Percentiles rank a stretch among this genome's conserved stretches.
Conservation (phyloP, 2,329 filamentous ascomycete genomes). For the Fusarium ramigenum region DNA sequence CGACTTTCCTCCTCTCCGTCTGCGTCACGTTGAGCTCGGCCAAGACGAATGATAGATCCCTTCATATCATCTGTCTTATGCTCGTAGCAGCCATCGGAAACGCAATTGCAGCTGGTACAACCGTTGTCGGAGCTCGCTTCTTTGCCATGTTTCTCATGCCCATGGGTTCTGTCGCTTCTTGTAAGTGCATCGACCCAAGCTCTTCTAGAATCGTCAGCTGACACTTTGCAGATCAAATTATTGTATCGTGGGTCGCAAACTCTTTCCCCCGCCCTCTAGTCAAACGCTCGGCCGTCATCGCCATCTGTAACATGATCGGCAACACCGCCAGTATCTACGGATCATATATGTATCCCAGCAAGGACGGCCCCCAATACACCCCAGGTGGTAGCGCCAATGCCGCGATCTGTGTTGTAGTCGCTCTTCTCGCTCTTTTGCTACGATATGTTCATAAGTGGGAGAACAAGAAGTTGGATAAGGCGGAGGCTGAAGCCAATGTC, state of each 20-base stretch:
- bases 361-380: slow-evolving; percentile 55
- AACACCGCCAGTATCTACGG: slow-evolving; percentile 63
- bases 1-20: slow-evolving; percentile 62
- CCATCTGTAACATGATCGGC: slow-evolving; percentile 73
- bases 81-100: slow-evolving; percentile 62
- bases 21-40: slow-evolving; percentile 65
- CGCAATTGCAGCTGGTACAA: slow-evolving; percentile 62
- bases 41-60: slow-evolving; percentile 62
- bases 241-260: slow-evolving; percentile 75
- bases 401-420: slow-evolving; percentile 69
- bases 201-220: fast-evolving
- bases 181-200: slow-evolving; percentile 30
- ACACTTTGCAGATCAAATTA: slow-evolving; percentile 54
- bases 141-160: slow-evolving; percentile 72
- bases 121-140: slow-evolving; percentile 61
- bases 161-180: slow-evolving; percentile 61
- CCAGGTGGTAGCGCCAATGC: slow-evolving; percentile 69
- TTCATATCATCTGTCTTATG: slow-evolving; percentile 65
- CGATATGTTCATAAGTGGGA: slow-evolving; percentile 65
- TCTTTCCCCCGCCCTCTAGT: slow-evolving; percentile 76
- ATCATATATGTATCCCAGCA: slow-evolving; percentile 58
- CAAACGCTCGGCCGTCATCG: slow-evolving; percentile 71
- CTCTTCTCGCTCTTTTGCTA: slow-evolving; percentile 61
- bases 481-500: slow-evolving; percentile 44
- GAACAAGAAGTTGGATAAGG: slow-evolving; percentile 67